Evolutionary conservation across 2,329 filamentous ascomycete genomes (phyloP).

Genomic region (Sporothrix schenckii): DNA sequence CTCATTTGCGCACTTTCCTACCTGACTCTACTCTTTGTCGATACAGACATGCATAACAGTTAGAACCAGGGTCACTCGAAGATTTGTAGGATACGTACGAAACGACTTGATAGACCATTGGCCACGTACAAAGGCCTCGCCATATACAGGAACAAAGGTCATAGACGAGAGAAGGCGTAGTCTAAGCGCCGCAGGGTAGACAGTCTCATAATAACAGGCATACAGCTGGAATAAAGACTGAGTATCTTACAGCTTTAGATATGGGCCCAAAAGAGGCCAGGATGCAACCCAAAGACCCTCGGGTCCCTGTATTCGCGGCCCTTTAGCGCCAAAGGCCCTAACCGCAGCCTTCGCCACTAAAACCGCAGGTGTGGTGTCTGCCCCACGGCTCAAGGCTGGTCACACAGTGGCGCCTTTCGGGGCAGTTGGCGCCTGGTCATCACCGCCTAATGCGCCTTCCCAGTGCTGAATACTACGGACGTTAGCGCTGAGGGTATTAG

Average conservation of each 20-base stretch:
- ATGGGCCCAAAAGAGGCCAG: too few relatives aligned
- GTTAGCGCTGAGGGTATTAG: not conserved
- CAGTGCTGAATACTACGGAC: not conserved
- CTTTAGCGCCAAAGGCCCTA: slow-evolving; percentile 1
- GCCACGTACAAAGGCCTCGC: not conserved
- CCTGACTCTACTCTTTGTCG: not conserved
- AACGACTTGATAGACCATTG: not conserved
- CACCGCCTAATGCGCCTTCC: not conserved
- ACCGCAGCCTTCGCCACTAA: not conserved
- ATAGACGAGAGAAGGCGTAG: not conserved
- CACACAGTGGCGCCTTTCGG: not conserved
- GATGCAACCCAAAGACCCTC: too few relatives aligned
- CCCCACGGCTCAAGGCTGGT: not conserved
- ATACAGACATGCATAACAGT: not conserved
- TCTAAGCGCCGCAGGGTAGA: not conserved
- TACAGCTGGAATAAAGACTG: not conserved
- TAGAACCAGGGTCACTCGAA: not conserved
- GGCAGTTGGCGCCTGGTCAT: not conserved
- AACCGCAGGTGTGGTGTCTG: not conserved
- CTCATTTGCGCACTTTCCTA: too few relatives aligned
- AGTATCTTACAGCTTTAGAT: not conserved
- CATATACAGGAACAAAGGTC: not conserved
- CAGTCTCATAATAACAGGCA: not conserved
- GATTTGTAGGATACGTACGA: not conserved
- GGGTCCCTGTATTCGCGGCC: not conserved